Conservation (phyloP, 2,329 filamentous ascomycete species). For the Trichophyton equinum region DNA sequence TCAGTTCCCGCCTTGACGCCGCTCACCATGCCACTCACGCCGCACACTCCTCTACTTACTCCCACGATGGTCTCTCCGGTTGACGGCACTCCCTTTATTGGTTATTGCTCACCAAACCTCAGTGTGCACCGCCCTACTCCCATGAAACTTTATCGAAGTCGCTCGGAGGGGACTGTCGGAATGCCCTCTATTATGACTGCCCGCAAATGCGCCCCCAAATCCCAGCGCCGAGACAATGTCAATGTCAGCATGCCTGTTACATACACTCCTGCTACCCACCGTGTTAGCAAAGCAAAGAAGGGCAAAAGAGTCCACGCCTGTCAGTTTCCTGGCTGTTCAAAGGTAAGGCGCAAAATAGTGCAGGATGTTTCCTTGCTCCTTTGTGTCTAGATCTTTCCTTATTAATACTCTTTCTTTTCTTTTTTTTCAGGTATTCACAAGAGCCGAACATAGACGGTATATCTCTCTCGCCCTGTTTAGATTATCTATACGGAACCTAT, state of each 20-base stretch:
- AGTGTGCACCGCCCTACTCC: not conserved
- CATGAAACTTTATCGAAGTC: slow-evolving; percentile 4
- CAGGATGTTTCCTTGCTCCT: slow-evolving; percentile 5
- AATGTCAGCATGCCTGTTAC: slow-evolving; percentile 18
- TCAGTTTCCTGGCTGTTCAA: slow-evolving; percentile 36
- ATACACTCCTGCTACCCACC: slow-evolving; percentile 39
- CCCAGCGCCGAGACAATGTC: not conserved
- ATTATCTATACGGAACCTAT: not conserved
- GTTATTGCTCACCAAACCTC: not conserved
- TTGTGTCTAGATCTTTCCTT: not conserved
- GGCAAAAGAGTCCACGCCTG: slow-evolving; percentile 40
- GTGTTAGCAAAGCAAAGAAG: slow-evolving; percentile 42
- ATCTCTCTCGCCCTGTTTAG: not conserved
- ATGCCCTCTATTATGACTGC: not conserved
- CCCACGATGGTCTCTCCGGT: not conserved
- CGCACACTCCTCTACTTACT: slow-evolving; percentile 2
- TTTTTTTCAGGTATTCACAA: slow-evolving; percentile 34
- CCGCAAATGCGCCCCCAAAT: not conserved
- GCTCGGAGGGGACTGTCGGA: slow-evolving; percentile 1
- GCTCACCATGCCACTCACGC: not conserved
- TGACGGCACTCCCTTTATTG: not conserved
- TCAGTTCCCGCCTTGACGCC: not conserved
- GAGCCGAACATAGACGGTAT: slow-evolving; percentile 37
- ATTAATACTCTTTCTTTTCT: slow-evolving; percentile 1
- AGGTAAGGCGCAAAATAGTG: slow-evolving; percentile 24